phyloP scores from a whole-genome alignment of 192 early-diverging fungal genomes.

The Coemansia sp. region DNA sequence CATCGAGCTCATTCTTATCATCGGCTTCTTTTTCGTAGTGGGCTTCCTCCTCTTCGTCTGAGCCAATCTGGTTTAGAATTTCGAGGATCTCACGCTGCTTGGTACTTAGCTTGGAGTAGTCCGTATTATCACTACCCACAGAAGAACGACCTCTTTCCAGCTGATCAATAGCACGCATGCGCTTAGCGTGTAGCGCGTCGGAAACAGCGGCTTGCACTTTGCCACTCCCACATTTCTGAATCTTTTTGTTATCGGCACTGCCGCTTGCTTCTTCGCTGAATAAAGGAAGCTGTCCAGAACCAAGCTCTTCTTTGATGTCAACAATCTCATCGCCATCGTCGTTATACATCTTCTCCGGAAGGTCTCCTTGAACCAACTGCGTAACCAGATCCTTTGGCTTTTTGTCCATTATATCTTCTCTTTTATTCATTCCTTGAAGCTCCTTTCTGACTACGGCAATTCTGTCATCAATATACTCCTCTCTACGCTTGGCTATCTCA shows the following conservation, averaged over 20 bases:
- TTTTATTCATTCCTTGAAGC: conserved; percentile 14
- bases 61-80: conserved; percentile 30
- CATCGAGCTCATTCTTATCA: conserved; percentile 9
- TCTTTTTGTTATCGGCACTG: background rate
- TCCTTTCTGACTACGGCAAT: conserved; percentile 16
- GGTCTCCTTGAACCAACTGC: background rate
- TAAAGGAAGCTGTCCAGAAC: conserved; percentile 11
- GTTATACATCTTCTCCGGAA: conserved; percentile 22
- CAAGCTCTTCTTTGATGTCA: conserved; percentile 52
- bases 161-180: conserved; percentile 19
- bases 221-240: background rate
- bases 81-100: conserved; percentile 36
- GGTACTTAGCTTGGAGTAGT: conserved; percentile 2
- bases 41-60: conserved; percentile 18
- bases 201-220: background rate
- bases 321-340: conserved; percentile 55
- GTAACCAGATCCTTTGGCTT: background rate
- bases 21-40: conserved; percentile 12
- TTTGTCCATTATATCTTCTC: conserved; percentile 1
- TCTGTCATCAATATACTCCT: conserved; percentile 42
- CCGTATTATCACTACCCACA: background rate
- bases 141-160: conserved; percentile 1
- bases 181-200: conserved; percentile 11
- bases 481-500: conserved; percentile 67
- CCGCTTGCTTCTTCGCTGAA: conserved; percentile 8